phyloP scores from a whole-genome alignment of 163 green algal species.

The Trebouxiophyceae sp. region DNA sequence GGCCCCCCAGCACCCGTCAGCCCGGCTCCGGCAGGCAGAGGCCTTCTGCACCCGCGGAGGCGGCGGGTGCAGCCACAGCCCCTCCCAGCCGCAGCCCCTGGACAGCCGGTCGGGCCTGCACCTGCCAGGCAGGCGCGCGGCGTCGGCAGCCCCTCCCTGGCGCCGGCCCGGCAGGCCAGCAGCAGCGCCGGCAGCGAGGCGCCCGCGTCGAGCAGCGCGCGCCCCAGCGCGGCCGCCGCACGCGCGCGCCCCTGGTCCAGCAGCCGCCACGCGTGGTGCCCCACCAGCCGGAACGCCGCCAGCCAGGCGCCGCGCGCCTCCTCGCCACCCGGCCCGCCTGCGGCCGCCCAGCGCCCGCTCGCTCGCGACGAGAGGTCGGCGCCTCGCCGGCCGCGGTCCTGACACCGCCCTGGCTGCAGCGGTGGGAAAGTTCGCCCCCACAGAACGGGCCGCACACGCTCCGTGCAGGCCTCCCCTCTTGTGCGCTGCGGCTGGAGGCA shows the following conservation, averaged over 20 bases:
- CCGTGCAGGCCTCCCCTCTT: too few species aligned
- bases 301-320: not conserved
- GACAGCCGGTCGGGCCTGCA: too few species aligned
- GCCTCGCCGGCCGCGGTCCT: too few species aligned
- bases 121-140: not conserved
- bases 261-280: conserved; percentile 12
- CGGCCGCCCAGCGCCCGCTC: too few species aligned
- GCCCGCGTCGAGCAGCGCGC: conserved; percentile 8
- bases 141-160: not conserved
- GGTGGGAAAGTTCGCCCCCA: too few species aligned
- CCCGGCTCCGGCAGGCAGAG: not conserved
- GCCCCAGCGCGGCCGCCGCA: conserved; percentile 1
- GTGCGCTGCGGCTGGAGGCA: too few species aligned
- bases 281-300: conserved; percentile 17
- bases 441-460: too few species aligned
- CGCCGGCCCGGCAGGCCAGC: not conserved
- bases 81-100: too few species aligned
- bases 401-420: too few species aligned
- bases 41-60: not conserved
- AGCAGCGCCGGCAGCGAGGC: conserved; percentile 13
- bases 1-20: too few species aligned
- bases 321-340: not conserved
- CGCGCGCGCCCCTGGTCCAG: conserved; percentile 7
- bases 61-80: too few species aligned
- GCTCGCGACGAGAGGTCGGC: too few species aligned